These are phyloP conservation scores for Candida oleophila DNA, from an alignment of 805 yeast species.

Conservation along the genomic window DNA sequence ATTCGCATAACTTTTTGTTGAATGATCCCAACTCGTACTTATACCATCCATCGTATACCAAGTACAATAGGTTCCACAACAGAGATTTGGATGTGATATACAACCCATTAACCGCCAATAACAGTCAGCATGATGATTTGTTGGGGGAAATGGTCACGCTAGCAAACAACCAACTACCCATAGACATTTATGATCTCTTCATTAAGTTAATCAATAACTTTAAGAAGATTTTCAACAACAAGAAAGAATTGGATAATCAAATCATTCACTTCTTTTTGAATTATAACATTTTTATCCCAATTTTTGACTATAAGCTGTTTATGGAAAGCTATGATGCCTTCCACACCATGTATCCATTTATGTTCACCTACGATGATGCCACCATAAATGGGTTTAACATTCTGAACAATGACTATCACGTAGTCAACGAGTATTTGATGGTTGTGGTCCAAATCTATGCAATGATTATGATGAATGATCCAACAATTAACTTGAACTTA, in stretches of 20 bases:
- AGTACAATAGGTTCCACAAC: constrained; percentile 34
- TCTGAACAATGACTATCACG: constrained; percentile 42
- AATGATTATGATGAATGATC: constrained; percentile 51
- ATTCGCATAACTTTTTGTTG: constrained; percentile 40
- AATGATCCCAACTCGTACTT: constrained; percentile 43
- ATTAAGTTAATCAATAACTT: constrained; percentile 44
- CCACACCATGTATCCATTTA: constrained; percentile 48
- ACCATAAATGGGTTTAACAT: constrained; percentile 49
- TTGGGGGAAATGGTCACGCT: constrained; percentile 8
- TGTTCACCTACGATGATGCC: constrained; percentile 46
- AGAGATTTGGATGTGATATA: constrained; percentile 37
- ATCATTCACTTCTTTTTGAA: constrained; percentile 50
- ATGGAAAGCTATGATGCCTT: constrained; percentile 51
- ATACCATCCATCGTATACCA: constrained; percentile 39
- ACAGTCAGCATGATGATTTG: constrained; percentile 17
- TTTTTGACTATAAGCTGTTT: constrained; percentile 52
- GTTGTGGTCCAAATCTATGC: constrained; percentile 49
- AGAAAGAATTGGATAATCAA: constrained; percentile 45
- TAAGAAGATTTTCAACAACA: constrained; percentile 36
- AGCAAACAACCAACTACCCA: constrained; percentile 27
- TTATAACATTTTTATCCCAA: constrained; percentile 54
- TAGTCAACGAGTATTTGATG: constrained; percentile 43
- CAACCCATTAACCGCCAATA: constrained; percentile 36
- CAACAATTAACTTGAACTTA: constrained; percentile 41
- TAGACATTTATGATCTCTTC: constrained; percentile 42